A percentile compares a stretch with the other conserved stretches of the same genome.
Conservation (phyloP, 2,329 filamentous ascomycete genomes). For the Verticillium isaacii region DNA sequence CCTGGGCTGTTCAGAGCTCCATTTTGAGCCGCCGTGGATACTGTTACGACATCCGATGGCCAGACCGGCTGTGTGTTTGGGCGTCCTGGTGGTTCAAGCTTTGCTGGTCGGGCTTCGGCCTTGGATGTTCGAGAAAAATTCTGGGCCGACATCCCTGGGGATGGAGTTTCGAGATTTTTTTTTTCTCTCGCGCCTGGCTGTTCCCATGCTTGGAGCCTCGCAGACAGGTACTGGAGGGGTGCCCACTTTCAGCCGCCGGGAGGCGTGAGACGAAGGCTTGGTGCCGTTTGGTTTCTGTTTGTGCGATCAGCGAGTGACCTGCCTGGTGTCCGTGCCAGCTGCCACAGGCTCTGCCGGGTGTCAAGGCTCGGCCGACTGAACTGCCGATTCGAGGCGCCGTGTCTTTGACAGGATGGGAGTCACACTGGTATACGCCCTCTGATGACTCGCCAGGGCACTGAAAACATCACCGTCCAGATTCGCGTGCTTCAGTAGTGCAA, state of each 20-base stretch:
- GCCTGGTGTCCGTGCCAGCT: neutral
- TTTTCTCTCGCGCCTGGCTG: neutral
- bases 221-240: neutral
- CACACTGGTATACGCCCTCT: neutral
- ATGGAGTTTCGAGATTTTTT: neutral
- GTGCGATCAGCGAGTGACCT: neutral
- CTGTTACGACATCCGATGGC: neutral
- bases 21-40: conserved; percentile 1
- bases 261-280: conserved; percentile 7
- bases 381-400: too few species aligned
- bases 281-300: neutral
- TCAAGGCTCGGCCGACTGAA: too few species aligned
- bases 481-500: neutral
- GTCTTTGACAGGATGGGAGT: neutral
- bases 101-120: neutral
- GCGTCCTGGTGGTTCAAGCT: neutral
- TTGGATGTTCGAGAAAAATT: neutral
- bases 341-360: neutral
- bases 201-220: neutral
- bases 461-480: neutral
- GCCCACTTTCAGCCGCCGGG: conserved; percentile 12
- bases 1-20: neutral
- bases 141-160: neutral
- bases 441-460: neutral
- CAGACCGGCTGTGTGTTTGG: neutral